phyloP scores from a whole-genome alignment of 352 stramenopile genomes.

The Pythium utonaiense region DNA sequence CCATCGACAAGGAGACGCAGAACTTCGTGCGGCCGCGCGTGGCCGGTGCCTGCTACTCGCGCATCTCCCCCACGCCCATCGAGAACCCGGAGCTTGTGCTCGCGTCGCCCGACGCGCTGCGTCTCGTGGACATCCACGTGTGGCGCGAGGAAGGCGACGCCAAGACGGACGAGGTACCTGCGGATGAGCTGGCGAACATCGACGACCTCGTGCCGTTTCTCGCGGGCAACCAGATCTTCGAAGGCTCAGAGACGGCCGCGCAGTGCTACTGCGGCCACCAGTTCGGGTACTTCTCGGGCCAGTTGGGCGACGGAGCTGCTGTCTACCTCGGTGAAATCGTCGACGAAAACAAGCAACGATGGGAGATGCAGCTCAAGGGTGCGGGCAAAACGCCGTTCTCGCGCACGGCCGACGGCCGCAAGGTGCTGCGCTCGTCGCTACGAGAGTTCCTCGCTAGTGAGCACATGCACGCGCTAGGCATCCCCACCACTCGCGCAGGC shows the following conservation, averaged over 20 bases:
- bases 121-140: slow-evolving; percentile 58
- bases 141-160: slow-evolving; percentile 9
- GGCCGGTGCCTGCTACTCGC: slow-evolving; percentile 56
- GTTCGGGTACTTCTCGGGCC: slow-evolving; percentile 90
- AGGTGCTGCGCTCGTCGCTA: slow-evolving; percentile 91
- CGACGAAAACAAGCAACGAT: slow-evolving; percentile 36
- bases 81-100: slow-evolving; percentile 56
- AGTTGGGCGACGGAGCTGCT: slow-evolving; percentile 89
- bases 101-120: slow-evolving; percentile 42
- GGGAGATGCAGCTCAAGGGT: slow-evolving; percentile 97
- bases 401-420: slow-evolving; percentile 91
- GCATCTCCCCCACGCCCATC: slow-evolving; percentile 56
- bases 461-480: slow-evolving; percentile 92
- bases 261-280: slow-evolving; percentile 92
- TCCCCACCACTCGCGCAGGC: slow-evolving; percentile 92
- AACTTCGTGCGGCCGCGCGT: slow-evolving; percentile 54
- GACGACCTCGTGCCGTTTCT: slow-evolving; percentile 55
- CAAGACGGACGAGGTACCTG: slow-evolving; percentile 21
- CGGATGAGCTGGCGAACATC: slow-evolving; percentile 27
- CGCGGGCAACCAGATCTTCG: slow-evolving; percentile 69
- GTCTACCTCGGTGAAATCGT: slow-evolving; percentile 88
- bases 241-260: slow-evolving; percentile 69
- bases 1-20: slow-evolving; percentile 46
- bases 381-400: slow-evolving; percentile 95
- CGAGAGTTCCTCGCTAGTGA: slow-evolving; percentile 97